Evolutionary conservation across 2,329 filamentous ascomycete species (phyloP).

Genomic region (Penicillium sp.): DNA sequence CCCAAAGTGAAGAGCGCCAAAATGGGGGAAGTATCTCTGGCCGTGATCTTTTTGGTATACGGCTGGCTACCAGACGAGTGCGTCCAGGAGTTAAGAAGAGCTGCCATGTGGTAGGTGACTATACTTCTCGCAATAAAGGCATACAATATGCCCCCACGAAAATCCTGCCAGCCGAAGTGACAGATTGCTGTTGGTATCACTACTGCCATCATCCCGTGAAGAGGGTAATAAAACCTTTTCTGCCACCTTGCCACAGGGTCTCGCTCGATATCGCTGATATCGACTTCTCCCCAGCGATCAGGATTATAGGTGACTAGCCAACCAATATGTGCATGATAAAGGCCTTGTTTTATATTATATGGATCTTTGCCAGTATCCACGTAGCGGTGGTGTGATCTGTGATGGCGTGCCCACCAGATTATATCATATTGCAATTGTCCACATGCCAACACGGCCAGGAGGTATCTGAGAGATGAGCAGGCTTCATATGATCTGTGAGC

Average conservation of each 20-base stretch:
- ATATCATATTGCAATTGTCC: neutral
- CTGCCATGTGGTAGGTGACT: neutral
- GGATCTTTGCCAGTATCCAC: neutral
- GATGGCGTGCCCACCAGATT: neutral
- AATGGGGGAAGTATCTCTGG: neutral
- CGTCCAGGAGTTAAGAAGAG: neutral
- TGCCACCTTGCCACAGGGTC: neutral
- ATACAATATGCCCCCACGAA: neutral
- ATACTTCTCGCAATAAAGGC: neutral
- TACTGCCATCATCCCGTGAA: neutral
- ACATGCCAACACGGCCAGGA: neutral
- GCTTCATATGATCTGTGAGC: neutral
- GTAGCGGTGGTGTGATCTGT: neutral
- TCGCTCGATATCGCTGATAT: neutral
- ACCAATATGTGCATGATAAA: neutral
- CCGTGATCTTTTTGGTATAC: neutral
- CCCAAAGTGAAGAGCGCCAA: slow-evolving; percentile 44
- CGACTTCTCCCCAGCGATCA: neutral
- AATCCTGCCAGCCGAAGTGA: neutral
- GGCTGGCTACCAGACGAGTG: neutral
- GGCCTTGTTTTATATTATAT: neutral
- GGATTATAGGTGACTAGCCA: neutral
- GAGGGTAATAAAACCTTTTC: neutral
- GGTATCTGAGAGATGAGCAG: neutral
- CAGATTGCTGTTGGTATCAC: neutral